Percentiles rank a stretch among this genome's conserved stretches.
Evolutionary conservation across 2,329 filamentous ascomycete species (phyloP).

Genomic region (Trichoderma cornu-damae): DNA sequence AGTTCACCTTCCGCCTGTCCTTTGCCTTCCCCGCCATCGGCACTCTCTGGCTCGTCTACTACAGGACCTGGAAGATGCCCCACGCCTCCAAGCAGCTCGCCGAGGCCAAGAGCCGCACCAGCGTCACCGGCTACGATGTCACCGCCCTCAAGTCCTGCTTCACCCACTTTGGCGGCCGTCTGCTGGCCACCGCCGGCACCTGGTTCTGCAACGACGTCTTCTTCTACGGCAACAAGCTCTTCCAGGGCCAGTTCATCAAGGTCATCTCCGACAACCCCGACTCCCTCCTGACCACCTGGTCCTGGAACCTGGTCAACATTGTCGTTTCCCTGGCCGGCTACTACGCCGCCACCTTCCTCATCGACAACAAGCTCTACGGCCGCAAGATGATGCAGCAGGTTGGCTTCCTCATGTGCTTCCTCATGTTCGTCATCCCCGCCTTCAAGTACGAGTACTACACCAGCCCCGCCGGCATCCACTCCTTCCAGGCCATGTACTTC

Average conservation of each 20-base stretch:
- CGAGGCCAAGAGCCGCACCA: slow-evolving; percentile 75
- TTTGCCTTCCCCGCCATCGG: slow-evolving; percentile 88
- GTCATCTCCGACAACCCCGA: slow-evolving; percentile 65
- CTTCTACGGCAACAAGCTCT: slow-evolving; percentile 99
- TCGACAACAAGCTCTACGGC: slow-evolving; percentile 95
- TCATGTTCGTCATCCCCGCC: slow-evolving; percentile 87
- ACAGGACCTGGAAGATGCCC: slow-evolving; percentile 92
- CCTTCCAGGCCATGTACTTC: slow-evolving; percentile 99
- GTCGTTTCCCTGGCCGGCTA: slow-evolving; percentile 81
- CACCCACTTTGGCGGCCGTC: slow-evolving; percentile 76
- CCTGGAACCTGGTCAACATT: slow-evolving; percentile 90
- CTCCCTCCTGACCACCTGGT: slow-evolving; percentile 80
- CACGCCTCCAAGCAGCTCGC: slow-evolving; percentile 77
- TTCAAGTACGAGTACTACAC: slow-evolving; percentile 87
- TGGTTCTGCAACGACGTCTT: slow-evolving; percentile 99
- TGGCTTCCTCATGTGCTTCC: slow-evolving; percentile 87
- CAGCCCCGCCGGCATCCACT: slow-evolving; percentile 62
- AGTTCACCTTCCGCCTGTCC: slow-evolving; percentile 88
- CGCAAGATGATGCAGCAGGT: slow-evolving; percentile 95
- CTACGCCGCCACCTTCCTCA: slow-evolving; percentile 81
- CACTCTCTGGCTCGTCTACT: slow-evolving; percentile 92
- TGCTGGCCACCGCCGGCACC: slow-evolving; percentile 77
- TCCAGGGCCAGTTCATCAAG: slow-evolving; percentile 84
- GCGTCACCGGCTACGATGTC: slow-evolving; percentile 91
- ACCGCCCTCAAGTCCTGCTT: slow-evolving; percentile 73